Conservation (phyloP, 345 rosid species). For the Cardamine resedifolia region DNA sequence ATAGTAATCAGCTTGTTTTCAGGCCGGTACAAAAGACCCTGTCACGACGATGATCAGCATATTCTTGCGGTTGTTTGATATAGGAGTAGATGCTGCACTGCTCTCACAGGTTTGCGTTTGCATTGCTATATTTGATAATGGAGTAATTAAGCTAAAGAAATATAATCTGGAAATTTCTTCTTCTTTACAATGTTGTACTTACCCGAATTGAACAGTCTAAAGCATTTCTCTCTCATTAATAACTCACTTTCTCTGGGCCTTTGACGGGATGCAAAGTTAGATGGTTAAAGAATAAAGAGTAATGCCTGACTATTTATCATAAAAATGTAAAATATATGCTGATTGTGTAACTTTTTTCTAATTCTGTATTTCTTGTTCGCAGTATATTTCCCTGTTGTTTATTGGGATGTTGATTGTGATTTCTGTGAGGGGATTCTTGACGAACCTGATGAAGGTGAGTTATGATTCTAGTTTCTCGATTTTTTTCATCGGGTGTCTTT, state of each 20-base stretch:
- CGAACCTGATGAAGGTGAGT: slow-evolving; percentile 89
- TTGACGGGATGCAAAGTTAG: slow-evolving; percentile 13
- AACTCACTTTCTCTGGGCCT: neutral
- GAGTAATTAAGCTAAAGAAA: neutral
- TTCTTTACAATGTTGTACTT: slow-evolving; percentile 2
- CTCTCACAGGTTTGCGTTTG: slow-evolving; percentile 72
- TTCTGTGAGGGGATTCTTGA: slow-evolving; percentile 90
- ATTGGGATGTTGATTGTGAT: slow-evolving; percentile 90
- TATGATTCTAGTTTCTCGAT: neutral
- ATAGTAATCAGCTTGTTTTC: slow-evolving; percentile 40
- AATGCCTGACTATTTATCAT: neutral
- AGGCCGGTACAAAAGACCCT: slow-evolving; percentile 97
- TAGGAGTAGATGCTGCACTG: slow-evolving; percentile 83
- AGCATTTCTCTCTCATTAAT: neutral
- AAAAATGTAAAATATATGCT: neutral
- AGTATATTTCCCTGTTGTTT: slow-evolving; percentile 89
- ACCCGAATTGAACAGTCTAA: neutral
- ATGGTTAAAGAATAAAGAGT: neutral
- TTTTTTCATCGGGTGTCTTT: neutral
- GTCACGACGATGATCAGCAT: slow-evolving; percentile 88
- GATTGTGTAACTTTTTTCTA: neutral
- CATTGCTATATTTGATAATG: neutral
- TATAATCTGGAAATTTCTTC: neutral
- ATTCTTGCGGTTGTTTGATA: slow-evolving; percentile 87
- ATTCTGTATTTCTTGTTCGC: slow-evolving; percentile 38